phyloP scores from a whole-genome alignment of 768 basidiomycete genomes.

The Amanita molliuscula region DNA sequence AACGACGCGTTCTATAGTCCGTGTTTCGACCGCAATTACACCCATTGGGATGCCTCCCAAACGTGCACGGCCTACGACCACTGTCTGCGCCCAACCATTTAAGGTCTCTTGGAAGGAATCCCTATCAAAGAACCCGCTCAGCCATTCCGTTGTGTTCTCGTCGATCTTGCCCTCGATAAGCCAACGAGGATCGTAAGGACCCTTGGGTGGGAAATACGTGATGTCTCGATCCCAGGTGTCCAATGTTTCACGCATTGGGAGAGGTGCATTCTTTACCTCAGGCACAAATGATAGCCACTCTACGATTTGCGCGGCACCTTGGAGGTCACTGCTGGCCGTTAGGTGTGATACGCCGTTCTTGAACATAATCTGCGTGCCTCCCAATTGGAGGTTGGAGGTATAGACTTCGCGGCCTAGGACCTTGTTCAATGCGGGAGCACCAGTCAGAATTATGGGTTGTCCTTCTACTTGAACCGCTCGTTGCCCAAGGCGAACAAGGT shows the following conservation, averaged over 20 bases:
- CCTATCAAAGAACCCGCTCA: slow-evolving; percentile 93
- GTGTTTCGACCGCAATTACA: slow-evolving; percentile 96
- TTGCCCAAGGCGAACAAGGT: slow-evolving; percentile 95
- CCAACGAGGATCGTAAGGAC: slow-evolving; percentile 95
- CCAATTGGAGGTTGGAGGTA: slow-evolving; percentile 95
- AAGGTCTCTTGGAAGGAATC: slow-evolving; percentile 98
- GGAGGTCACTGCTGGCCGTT: slow-evolving; percentile 89
- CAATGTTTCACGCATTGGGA: slow-evolving; percentile 65
- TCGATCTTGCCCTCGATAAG: slow-evolving; percentile 93
- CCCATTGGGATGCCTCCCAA: slow-evolving; percentile 96
- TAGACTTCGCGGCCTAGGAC: slow-evolving; percentile 98
- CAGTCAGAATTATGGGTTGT: slow-evolving; percentile 97
- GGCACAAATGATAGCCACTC: slow-evolving; percentile 95
- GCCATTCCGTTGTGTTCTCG: slow-evolving; percentile 66
- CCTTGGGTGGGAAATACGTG: slow-evolving; percentile 83
- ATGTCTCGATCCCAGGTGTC: slow-evolving; percentile 93
- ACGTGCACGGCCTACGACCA: slow-evolving; percentile 92
- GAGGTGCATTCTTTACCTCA: slow-evolving; percentile 63
- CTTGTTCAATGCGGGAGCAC: slow-evolving; percentile 95
- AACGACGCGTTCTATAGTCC: slow-evolving; percentile 92
- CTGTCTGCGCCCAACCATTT: slow-evolving; percentile 98
- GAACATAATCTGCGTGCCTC: slow-evolving; percentile 99
- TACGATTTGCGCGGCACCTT: slow-evolving; percentile 89
- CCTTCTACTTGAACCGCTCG: slow-evolving; percentile 98
- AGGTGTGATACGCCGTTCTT: slow-evolving; percentile 99